These are phyloP conservation scores for Malus domestica DNA, from an alignment of 306 rosid genomes.

Conservation along the genomic window ASM211411v1 NC_041795.1:33281001-33281500, in stretches of 20 bases:
- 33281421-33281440: too few relatives aligned
- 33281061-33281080: slow-evolving; percentile 63
- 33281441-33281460: too few relatives aligned
- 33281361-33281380: too few relatives aligned
- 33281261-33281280: neutral
- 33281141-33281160: slow-evolving; percentile 47
- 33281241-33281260: neutral
- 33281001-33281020: slow-evolving; percentile 67
- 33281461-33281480: too few relatives aligned
- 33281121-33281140: slow-evolving; percentile 65
- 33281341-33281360: too few relatives aligned
- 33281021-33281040: slow-evolving; percentile 66
- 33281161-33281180: slow-evolving; percentile 70
- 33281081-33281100: slow-evolving; percentile 70
- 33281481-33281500: too few relatives aligned
- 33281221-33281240: slow-evolving; percentile 60
- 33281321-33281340: too few relatives aligned
- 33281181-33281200: slow-evolving; percentile 65
- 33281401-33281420: too few relatives aligned
- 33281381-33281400: too few relatives aligned
- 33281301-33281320: neutral
- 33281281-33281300: neutral
- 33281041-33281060: slow-evolving; percentile 69
- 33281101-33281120: slow-evolving; percentile 63
- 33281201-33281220: slow-evolving; percentile 81